Conservation (phyloP, 352 stramenopile genomes). For the Pythium volutum region DNA sequence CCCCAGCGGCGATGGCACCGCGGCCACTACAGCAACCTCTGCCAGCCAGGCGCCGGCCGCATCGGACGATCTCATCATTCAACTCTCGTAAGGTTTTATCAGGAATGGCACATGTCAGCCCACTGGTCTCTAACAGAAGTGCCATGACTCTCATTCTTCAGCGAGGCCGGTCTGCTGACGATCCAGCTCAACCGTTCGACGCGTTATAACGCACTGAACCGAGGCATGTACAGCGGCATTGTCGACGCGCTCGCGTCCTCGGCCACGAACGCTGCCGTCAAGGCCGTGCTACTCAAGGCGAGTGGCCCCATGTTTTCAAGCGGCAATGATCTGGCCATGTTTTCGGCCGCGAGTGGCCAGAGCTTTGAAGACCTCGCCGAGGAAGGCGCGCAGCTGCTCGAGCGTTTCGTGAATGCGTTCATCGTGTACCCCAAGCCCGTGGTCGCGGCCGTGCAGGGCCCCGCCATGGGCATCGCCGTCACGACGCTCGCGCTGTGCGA, state of each 20-base stretch:
- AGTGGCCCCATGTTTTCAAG: constrained; percentile 87
- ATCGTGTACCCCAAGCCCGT: constrained; percentile 90
- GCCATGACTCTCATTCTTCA: constrained; percentile 1
- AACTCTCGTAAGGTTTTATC: constrained; percentile 36
- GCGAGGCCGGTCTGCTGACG: constrained; percentile 58
- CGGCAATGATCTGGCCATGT: constrained; percentile 87
- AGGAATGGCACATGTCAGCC: neutral
- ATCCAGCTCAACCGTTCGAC: constrained; percentile 75
- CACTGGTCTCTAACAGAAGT: neutral
- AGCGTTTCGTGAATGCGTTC: constrained; percentile 72
- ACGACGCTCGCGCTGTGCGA: constrained; percentile 89
- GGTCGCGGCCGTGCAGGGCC: constrained; percentile 87
- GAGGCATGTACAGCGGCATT: constrained; percentile 80
- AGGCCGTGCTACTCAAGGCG: constrained; percentile 86
- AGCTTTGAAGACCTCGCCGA: constrained; percentile 60
- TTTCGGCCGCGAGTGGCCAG: constrained; percentile 50
- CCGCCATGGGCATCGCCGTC: constrained; percentile 86
- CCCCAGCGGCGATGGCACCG: constrained; percentile 2
- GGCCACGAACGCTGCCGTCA: constrained; percentile 59
- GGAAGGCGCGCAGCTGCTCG: constrained; percentile 47
- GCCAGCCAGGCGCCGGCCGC: neutral
- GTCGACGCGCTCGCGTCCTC: constrained; percentile 64
- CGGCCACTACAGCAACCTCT: neutral
- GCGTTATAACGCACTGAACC: constrained; percentile 89
- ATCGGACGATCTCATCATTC: constrained; percentile 52